Conservation (phyloP, 2,329 filamentous ascomycete genomes). For the Fusarium agapanthi region DNA sequence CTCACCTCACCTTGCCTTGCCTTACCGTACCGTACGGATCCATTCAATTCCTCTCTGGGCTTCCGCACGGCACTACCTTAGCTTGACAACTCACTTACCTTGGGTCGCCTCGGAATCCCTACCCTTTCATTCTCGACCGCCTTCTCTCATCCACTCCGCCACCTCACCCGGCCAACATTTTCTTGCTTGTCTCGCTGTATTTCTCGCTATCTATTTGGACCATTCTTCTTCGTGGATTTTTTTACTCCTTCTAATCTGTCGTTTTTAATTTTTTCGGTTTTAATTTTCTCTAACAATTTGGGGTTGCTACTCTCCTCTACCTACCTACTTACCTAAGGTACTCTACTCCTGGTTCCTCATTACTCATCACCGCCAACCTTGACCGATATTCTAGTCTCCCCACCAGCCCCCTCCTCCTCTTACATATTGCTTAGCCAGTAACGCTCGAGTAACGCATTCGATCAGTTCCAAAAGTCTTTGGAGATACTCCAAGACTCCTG, state of each 20-base stretch:
- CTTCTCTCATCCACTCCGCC: constrained; percentile 38
- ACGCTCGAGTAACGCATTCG: constrained; percentile 22
- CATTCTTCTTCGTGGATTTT: constrained; percentile 15
- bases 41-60: constrained; percentile 11
- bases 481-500: constrained; percentile 21
- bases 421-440: constrained; percentile 29
- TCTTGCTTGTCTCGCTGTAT: constrained; percentile 18
- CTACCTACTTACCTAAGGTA: no score
- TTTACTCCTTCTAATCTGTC: constrained; percentile 17
- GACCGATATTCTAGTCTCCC: constrained; percentile 35
- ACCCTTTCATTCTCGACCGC: constrained; percentile 34
- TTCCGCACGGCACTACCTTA: constrained; percentile 15
- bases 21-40: background rate
- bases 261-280: background rate
- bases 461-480: constrained; percentile 17
- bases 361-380: constrained; percentile 33
- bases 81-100: constrained; percentile 20
- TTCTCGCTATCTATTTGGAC: constrained; percentile 7
- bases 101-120: constrained; percentile 28
- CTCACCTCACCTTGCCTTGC: background rate
- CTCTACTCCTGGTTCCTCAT: constrained; percentile 23
- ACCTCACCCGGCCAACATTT: constrained; percentile 28
- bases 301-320: constrained; percentile 12
- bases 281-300: constrained; percentile 1
- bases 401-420: constrained; percentile 21